Percentiles rank a stretch among this genome's conserved stretches.
Conservation (phyloP, 163 green algal species). For the Chlorella variabilis region DNA sequence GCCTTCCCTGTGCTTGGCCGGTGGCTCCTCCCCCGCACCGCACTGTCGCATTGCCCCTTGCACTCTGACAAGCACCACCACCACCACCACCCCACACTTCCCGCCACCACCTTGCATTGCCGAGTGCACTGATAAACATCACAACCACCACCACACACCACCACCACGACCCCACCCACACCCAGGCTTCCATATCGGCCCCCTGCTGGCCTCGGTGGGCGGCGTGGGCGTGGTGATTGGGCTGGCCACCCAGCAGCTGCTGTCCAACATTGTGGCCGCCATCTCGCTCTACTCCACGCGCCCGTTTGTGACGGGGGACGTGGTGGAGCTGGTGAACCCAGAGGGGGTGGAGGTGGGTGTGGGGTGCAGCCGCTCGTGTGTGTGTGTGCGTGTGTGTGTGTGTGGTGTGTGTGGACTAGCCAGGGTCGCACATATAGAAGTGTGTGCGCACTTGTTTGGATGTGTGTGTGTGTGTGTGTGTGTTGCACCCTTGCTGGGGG, state of each 20-base stretch:
- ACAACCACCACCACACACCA: background rate
- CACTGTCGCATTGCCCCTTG: too few species aligned
- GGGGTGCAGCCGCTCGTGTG: too few species aligned
- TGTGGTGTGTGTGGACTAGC: too few species aligned
- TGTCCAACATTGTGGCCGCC: background rate
- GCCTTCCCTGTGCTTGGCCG: too few species aligned
- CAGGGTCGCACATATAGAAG: too few species aligned
- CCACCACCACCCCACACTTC: too few species aligned
- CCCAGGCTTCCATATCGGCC: conserved; percentile 2
- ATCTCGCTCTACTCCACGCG: conserved; percentile 9
- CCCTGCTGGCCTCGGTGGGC: conserved; percentile 13
- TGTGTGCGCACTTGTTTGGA: too few species aligned
- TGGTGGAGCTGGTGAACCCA: conserved; percentile 10
- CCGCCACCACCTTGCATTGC: too few species aligned
- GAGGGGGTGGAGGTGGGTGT: conserved; percentile 14
- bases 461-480: background rate
- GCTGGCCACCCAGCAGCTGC: background rate
- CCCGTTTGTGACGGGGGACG: conserved; percentile 15
- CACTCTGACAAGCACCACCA: too few species aligned
- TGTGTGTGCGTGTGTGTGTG: background rate
- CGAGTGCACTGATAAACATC: too few species aligned
- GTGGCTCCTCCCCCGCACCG: too few species aligned
- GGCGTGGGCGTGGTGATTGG: conserved; percentile 18
- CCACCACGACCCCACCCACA: background rate
- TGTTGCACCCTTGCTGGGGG: too few species aligned